phyloP scores from a whole-genome alignment of 2,329 filamentous ascomycete genomes.

The Cytospora chrysosperma region DNA sequence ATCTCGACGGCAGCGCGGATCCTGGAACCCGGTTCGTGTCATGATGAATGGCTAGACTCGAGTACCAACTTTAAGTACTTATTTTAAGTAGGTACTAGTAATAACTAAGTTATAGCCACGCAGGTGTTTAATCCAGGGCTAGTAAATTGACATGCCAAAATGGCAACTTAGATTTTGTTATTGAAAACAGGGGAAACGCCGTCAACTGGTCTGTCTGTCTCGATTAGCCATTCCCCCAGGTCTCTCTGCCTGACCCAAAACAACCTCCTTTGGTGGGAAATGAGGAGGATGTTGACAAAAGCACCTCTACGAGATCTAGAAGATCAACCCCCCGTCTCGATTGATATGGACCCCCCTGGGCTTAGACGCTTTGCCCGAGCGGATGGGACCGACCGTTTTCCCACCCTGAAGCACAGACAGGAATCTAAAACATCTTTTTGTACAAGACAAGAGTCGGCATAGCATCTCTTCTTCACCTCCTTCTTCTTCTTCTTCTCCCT shows the following conservation, averaged over 20 bases:
- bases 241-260: neutral
- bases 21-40: conserved; percentile 19
- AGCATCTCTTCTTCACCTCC: too few relatives aligned
- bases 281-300: neutral
- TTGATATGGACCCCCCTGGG: neutral
- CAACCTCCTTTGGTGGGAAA: neutral
- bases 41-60: conserved; percentile 11
- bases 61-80: too few relatives aligned
- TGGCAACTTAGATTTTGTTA: neutral
- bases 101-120: neutral
- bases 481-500: neutral
- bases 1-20: conserved; percentile 12
- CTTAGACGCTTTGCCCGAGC: neutral
- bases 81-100: too few relatives aligned
- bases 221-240: neutral
- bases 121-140: neutral
- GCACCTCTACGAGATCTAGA: neutral
- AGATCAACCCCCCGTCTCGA: neutral
- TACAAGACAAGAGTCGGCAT: neutral
- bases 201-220: neutral
- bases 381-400: neutral
- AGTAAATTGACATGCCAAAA: neutral
- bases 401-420: conserved; percentile 12
- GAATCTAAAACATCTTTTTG: conserved; percentile 1
- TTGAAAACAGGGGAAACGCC: neutral